Evolutionary conservation across 441 rosid species (phyloP).

Genomic region (Pelargonium cotyledonis): DNA sequence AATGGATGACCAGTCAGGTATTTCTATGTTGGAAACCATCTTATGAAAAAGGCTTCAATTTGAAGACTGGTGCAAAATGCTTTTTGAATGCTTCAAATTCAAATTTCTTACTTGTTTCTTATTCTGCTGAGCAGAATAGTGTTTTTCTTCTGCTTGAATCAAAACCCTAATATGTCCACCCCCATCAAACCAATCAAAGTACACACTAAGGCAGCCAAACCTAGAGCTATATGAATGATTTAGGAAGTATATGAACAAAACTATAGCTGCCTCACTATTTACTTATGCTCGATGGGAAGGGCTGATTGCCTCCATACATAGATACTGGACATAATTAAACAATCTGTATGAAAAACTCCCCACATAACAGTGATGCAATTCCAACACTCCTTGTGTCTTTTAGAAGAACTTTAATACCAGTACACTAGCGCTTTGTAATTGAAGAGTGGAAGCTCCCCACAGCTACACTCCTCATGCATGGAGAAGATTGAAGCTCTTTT

Average conservation of each 20-base stretch:
- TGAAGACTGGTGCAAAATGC: background rate
- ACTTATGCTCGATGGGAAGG: no score
- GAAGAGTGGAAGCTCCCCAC: no score
- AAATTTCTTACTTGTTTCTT: background rate
- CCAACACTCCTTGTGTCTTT: no score
- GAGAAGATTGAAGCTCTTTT: background rate
- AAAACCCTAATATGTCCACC: background rate
- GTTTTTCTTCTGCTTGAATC: background rate
- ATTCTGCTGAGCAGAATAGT: background rate
- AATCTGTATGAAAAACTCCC: no score
- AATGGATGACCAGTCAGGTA: slow-evolving; percentile 49
- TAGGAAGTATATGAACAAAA: no score
- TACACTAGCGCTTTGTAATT: background rate
- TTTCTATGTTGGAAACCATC: background rate
- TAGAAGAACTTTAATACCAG: background rate
- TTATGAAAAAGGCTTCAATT: background rate
- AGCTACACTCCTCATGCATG: no score
- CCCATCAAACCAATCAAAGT: background rate
- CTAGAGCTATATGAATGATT: background rate
- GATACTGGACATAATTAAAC: no score
- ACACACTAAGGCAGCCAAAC: background rate
- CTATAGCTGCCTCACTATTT: no score
- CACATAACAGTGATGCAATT: no score
- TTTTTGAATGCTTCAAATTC: background rate
- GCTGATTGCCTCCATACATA: no score